Base-by-base conservation (phyloP, 2,329 filamentous ascomycete species). In the Rhynchosporium graminicola region DNA sequence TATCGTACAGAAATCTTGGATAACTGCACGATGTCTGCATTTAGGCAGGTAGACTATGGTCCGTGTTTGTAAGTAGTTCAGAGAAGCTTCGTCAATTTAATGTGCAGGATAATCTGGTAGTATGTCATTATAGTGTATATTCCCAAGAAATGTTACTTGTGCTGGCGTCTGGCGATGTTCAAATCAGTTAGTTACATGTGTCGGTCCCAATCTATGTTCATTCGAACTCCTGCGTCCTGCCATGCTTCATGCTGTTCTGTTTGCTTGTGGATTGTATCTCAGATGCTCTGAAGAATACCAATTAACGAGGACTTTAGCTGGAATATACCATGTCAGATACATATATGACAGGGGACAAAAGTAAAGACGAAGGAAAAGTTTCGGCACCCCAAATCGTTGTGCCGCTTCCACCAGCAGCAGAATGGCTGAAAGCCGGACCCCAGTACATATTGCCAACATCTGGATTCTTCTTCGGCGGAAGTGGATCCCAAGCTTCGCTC, bases 341-440 rank as follows among this genome's bases (percentile, higher is more conserved):
- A 6, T 65, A 63, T 20, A 64, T 64, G 61, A 63, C 63, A 47
- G 65, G 64, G 52, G 59, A 68, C 51, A 68, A 64, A 54, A 58
- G 61, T 61, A 46, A 50, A 20, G 59, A 63, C 31, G 59, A 52
- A 13, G 46, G 46, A 3, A 59, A 55, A 40, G 26, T 63, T 38
- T 52, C 62, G 62, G 69, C 67, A 42, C 59, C 62, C 60, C 66
- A 59, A 59, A 45, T 51, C 51, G 5, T 46, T 4, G 54, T 58
- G 26, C 65, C 68, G 4, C 45, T 71, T 4, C 70, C 72, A 15
- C 69, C 71, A 29, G 67, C 69, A n/a, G 60, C 65, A 5, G 80
- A 82, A 38, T 91, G 85, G 72, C 79, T 91, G 57, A 82, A 82
- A 56, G 88, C 89, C 1, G 83, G 86, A 2, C 79, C 80, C 8